Evolutionary conservation across 2,329 filamentous ascomycete genomes (phyloP).

Genomic region (Raffaelea albimanens): DNA sequence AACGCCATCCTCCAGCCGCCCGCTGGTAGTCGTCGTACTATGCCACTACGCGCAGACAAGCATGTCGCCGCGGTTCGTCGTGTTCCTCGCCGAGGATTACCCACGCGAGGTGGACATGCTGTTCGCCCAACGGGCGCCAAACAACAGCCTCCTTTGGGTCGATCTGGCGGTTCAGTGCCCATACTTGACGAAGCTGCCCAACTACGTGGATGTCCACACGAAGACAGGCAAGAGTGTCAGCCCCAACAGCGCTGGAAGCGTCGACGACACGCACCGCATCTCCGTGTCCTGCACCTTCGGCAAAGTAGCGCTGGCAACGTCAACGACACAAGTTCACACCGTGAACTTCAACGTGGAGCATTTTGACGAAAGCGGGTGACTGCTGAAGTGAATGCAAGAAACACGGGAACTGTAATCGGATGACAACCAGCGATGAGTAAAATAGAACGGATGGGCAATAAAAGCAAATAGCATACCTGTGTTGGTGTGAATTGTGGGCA

Average conservation of each 20-base stretch:
- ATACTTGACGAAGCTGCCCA: neutral
- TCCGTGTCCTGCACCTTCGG: neutral
- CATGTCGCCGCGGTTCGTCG: neutral
- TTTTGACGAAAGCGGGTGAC: too few species aligned
- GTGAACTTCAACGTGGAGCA: neutral
- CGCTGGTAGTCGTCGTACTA: neutral
- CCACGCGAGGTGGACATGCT: constrained; percentile 6
- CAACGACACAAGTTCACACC: neutral
- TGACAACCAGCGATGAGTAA: too few species aligned
- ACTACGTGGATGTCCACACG: neutral
- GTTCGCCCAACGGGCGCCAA: constrained; percentile 3
- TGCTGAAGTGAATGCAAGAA: too few species aligned
- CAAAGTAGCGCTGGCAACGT: neutral
- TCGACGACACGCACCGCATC: neutral
- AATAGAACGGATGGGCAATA: too few species aligned
- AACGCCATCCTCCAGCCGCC: neutral
- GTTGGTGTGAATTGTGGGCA: too few species aligned
- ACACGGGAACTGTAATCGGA: too few species aligned
- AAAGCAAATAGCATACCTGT: too few species aligned
- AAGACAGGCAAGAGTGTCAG: too few species aligned
- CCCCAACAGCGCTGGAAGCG: too few species aligned
- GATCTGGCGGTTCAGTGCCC: constrained; percentile 3
- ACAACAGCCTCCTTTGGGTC: constrained; percentile 6
- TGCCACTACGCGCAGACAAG: constrained; percentile 4
- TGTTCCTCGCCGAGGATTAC: constrained; percentile 4